These are phyloP conservation scores for Backusella liffmaniae DNA, from an alignment of 192 early-diverging fungal species.

Conservation along the genomic window DNA sequence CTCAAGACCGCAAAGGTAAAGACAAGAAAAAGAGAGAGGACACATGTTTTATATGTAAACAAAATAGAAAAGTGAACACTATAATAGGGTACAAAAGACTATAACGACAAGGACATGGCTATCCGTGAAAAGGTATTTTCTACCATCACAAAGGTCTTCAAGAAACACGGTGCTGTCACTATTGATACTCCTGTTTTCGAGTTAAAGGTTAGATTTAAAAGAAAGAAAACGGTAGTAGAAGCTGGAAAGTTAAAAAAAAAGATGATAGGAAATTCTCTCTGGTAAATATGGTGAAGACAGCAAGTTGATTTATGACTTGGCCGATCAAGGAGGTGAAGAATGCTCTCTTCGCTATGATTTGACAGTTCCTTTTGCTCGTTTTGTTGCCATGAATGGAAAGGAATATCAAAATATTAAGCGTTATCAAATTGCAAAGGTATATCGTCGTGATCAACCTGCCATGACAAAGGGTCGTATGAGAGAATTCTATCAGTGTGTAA, in stretches of 20 bases:
- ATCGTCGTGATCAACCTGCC: conserved; percentile 96
- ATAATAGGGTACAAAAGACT: conserved; percentile 89
- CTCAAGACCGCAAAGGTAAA: conserved; percentile 81
- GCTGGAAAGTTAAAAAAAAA: not conserved
- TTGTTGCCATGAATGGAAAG: conserved; percentile 88
- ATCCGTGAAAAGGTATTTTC: conserved; percentile 88
- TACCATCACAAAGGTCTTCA: conserved; percentile 86
- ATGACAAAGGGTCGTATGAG: conserved; percentile 99
- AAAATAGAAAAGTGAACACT: not conserved
- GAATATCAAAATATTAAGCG: conserved; percentile 87
- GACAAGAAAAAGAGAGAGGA: not conserved
- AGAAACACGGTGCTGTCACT: conserved; percentile 95
- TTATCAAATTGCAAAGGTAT: conserved; percentile 98
- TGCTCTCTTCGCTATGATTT: conserved; percentile 96
- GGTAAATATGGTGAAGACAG: conserved; percentile 99
- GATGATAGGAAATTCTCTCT: conserved; percentile 74
- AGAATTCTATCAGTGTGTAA: conserved; percentile 96
- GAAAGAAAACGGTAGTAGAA: not conserved
- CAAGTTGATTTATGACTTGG: conserved; percentile 97
- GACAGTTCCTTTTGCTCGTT: conserved; percentile 97
- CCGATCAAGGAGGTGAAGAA: conserved; percentile 96
- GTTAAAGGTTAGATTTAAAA: conserved; percentile 54
- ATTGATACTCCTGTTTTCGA: conserved; percentile 99
- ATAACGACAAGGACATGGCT: conserved; percentile 96
- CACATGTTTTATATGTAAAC: not conserved